Conservation (phyloP, 805 yeast species). For the Saturnispora diversa region DNA sequence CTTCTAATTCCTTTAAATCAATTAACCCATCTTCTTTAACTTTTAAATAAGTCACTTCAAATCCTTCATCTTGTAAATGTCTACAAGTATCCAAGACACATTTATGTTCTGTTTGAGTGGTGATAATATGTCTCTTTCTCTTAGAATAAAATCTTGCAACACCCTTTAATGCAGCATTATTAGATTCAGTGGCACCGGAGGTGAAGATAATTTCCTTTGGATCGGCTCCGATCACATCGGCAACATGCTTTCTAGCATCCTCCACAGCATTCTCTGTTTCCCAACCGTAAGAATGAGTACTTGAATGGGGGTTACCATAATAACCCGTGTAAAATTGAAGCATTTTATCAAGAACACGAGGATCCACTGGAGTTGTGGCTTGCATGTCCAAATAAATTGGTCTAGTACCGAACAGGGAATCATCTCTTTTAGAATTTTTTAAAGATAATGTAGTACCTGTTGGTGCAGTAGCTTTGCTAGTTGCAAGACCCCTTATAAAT, state of each 20-base stretch:
- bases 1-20: constrained; percentile 66
- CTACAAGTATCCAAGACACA: constrained; percentile 97
- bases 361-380: constrained; percentile 98
- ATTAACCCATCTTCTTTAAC: constrained; percentile 73
- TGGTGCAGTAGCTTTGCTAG: constrained; percentile 31
- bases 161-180: constrained; percentile 92
- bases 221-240: constrained; percentile 81
- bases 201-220: constrained; percentile 96
- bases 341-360: constrained; percentile 89
- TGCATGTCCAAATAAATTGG: constrained; percentile 97
- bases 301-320: constrained; percentile 96
- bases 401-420: constrained; percentile 51
- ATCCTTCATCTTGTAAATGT: constrained; percentile 92
- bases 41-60: constrained; percentile 87
- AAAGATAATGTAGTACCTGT: constrained; percentile 39
- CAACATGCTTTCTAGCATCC: constrained; percentile 73
- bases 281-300: constrained; percentile 98
- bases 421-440: constrained; percentile 38
- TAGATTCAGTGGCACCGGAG: constrained; percentile 96
- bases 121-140: constrained; percentile 87
- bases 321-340: constrained; percentile 79
- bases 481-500: constrained; percentile 5
- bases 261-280: constrained; percentile 93
- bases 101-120: constrained; percentile 96
- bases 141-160: constrained; percentile 87